A percentile compares a stretch with the other conserved stretches of the same genome.
Evolutionary conservation across 108 stramenopile genomes (phyloP).

Genomic region (Parmales sp.): DNA sequence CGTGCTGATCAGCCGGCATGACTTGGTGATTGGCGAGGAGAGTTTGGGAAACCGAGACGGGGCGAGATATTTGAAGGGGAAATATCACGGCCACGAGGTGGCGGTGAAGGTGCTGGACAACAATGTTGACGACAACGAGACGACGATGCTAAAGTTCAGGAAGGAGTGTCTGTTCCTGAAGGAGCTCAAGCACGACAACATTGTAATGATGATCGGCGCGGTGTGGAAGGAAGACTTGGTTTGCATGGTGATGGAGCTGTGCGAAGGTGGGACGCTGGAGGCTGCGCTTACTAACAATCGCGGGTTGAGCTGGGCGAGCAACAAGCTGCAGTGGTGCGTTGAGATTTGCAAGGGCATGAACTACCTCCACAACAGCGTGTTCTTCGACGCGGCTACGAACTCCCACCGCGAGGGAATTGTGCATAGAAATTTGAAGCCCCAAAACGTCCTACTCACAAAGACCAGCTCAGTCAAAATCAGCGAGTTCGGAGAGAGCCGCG

Average conservation of each 20-base stretch:
- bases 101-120: background rate
- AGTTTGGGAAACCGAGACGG: no score
- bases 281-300: no score
- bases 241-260: constrained; percentile 30
- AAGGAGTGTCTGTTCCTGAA: constrained; percentile 29
- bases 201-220: constrained; percentile 31
- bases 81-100: background rate
- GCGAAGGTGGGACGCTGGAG: constrained; percentile 8
- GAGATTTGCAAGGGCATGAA: background rate
- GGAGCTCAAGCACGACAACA: constrained; percentile 25
- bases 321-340: background rate
- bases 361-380: background rate
- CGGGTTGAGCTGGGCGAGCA: background rate
- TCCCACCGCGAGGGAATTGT: background rate
- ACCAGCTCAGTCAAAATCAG: background rate
- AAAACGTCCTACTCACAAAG: background rate
- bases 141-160: constrained; percentile 1
- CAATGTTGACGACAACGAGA: no score
- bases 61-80: background rate
- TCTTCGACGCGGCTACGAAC: background rate
- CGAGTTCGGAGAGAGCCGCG: constrained; percentile 8
- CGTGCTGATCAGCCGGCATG: no score
- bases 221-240: constrained; percentile 22
- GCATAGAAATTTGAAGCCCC: background rate
- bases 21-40: no score